Evolutionary conservation across 2,329 filamentous ascomycete species (phyloP).

Genomic region (Xylariaceae sp.): DNA sequence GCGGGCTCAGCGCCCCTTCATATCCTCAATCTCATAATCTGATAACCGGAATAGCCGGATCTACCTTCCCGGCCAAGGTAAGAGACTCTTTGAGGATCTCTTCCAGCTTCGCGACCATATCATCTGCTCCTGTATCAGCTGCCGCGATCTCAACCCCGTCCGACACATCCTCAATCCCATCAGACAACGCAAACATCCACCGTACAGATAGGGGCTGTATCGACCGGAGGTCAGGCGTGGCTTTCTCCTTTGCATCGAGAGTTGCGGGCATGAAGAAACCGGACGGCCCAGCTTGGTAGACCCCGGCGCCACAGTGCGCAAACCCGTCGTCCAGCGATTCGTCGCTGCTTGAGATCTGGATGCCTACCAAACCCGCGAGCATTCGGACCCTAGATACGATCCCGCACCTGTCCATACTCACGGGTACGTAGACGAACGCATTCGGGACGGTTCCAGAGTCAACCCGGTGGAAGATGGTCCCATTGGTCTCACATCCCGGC

Average conservation of each 20-base stretch:
- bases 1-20: too few species aligned
- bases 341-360: not conserved
- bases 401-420: not conserved
- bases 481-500: not conserved
- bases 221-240: not conserved
- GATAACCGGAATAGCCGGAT: too few species aligned
- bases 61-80: not conserved
- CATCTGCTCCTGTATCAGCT: not conserved
- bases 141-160: not conserved
- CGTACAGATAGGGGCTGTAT: not conserved
- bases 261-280: not conserved
- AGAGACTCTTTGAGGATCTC: not conserved
- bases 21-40: too few species aligned
- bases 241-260: too few species aligned
- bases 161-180: slow-evolving; percentile 1
- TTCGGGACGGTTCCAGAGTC: not conserved
- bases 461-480: not conserved
- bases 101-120: not conserved
- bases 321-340: not conserved
- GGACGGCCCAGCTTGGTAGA: not conserved
- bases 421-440: not conserved
- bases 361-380: not conserved
- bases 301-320: not conserved
- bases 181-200: not conserved
- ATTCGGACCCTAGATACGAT: not conserved